These are phyloP conservation scores for Talaromyces proteolyticus DNA, from an alignment of 495 filamentous ascomycete species.

Conservation along the genomic window DNA sequence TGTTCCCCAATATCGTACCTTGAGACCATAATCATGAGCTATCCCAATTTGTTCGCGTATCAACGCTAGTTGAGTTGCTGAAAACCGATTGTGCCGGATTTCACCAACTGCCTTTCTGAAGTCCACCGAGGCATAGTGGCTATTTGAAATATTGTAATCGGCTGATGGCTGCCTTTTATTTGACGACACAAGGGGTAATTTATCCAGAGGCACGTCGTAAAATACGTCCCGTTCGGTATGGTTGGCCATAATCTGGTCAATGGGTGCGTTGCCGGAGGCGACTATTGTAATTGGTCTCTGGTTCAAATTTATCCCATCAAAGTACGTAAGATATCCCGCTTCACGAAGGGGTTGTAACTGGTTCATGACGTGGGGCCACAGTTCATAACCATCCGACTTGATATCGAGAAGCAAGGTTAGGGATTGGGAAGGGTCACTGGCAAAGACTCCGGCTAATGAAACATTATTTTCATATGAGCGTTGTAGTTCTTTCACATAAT, in stretches of 20 bases:
- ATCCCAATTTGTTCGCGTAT: constrained; percentile 52
- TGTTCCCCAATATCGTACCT: constrained; percentile 63
- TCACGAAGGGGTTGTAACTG: constrained; percentile 35
- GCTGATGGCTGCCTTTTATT: constrained; percentile 6
- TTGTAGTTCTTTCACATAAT: not conserved
- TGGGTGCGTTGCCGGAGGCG: constrained; percentile 40
- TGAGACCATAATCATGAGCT: constrained; percentile 57
- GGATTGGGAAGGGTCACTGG: constrained; percentile 25
- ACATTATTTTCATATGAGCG: not conserved
- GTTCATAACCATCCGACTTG: constrained; percentile 28
- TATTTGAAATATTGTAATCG: constrained; percentile 31
- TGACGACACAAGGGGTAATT: not conserved
- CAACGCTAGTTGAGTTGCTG: constrained; percentile 41
- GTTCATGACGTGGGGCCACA: constrained; percentile 29
- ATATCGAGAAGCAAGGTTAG: constrained; percentile 40
- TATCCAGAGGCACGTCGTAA: constrained; percentile 43
- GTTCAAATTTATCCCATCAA: constrained; percentile 27
- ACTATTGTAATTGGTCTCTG: constrained; percentile 37
- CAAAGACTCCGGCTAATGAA: constrained; percentile 30
- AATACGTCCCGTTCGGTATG: constrained; percentile 42
- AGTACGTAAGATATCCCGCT: constrained; percentile 32
- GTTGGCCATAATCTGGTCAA: constrained; percentile 31
- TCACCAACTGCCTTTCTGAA: constrained; percentile 28
- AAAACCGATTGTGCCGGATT: constrained; percentile 13
- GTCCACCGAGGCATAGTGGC: constrained; percentile 41